phyloP scores from a whole-genome alignment of 768 basidiomycete genomes.

The Macrolepiota albuminosa region DNA sequence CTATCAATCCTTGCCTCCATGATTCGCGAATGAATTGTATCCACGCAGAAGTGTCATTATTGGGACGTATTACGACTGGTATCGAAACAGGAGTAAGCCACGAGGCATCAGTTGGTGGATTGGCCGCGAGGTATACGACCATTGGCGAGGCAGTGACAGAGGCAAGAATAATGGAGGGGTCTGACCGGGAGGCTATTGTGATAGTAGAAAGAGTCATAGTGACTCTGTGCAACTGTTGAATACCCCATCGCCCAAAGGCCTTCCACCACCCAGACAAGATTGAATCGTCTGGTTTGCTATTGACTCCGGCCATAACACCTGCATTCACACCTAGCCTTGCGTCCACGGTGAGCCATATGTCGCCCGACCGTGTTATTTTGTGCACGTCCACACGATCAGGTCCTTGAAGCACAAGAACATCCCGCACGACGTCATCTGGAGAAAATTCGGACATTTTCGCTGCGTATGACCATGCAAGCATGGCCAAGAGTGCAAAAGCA shows the following conservation, averaged over 20 bases:
- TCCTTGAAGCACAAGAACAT: constrained; percentile 51
- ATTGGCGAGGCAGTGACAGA: constrained; percentile 44
- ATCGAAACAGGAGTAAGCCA: constrained; percentile 58
- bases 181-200: constrained; percentile 39
- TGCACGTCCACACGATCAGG: constrained; percentile 60
- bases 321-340: constrained; percentile 66
- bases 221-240: constrained; percentile 49
- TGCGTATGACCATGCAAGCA: constrained; percentile 67
- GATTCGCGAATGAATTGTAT: constrained; percentile 48
- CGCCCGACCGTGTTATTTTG: constrained; percentile 53
- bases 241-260: constrained; percentile 62
- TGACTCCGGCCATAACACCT: constrained; percentile 53
- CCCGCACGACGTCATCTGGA: constrained; percentile 53
- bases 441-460: constrained; percentile 47
- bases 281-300: constrained; percentile 36
- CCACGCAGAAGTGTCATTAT: constrained; percentile 44
- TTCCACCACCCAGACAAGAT: constrained; percentile 53
- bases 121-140: constrained; percentile 49
- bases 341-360: constrained; percentile 53
- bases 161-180: constrained; percentile 38
- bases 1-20: constrained; percentile 51
- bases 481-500: constrained; percentile 34
- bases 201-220: constrained; percentile 52
- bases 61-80: constrained; percentile 48
- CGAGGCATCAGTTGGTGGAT: constrained; percentile 44